Conservation (phyloP, 495 filamentous ascomycete genomes). For the Penicillium cosmopolitanum region DNA sequence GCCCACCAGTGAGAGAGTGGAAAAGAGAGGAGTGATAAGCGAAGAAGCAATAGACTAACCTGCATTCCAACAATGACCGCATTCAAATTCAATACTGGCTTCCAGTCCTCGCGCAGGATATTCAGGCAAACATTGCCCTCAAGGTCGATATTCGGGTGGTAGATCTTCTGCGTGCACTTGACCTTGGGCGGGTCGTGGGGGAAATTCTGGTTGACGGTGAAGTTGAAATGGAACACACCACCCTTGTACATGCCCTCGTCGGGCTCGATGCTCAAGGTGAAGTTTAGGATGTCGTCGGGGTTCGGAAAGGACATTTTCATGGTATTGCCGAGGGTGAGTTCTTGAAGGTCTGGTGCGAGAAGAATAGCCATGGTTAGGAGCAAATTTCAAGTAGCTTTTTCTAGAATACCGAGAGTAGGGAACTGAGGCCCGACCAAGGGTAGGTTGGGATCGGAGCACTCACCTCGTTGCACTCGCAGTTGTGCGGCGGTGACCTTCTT, state of each 20-base stretch:
- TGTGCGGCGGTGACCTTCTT: slow-evolving; percentile 98
- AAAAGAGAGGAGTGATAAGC: background rate
- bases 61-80: slow-evolving; percentile 95
- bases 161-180: slow-evolving; percentile 97
- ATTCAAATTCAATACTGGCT: slow-evolving; percentile 94
- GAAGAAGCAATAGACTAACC: slow-evolving; percentile 45
- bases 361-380: background rate
- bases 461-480: slow-evolving; percentile 94
- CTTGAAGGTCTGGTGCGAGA: slow-evolving; percentile 72
- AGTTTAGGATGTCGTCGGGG: slow-evolving; percentile 95
- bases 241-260: slow-evolving; percentile 98
- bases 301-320: slow-evolving; percentile 94
- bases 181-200: slow-evolving; percentile 98
- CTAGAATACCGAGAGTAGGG: background rate
- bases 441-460: background rate
- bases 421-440: too few species aligned
- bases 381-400: background rate
- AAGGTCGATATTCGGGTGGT: slow-evolving; percentile 97
- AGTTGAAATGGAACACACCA: slow-evolving; percentile 86
- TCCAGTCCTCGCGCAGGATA: slow-evolving; percentile 97
- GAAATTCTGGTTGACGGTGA: slow-evolving; percentile 91
- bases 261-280: slow-evolving; percentile 88
- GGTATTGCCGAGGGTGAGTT: slow-evolving; percentile 84
- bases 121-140: slow-evolving; percentile 98
- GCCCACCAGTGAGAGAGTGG: background rate